phyloP scores from a whole-genome alignment of 108 stramenopile species.

The Mayamaea pseudoterrestris region DNA sequence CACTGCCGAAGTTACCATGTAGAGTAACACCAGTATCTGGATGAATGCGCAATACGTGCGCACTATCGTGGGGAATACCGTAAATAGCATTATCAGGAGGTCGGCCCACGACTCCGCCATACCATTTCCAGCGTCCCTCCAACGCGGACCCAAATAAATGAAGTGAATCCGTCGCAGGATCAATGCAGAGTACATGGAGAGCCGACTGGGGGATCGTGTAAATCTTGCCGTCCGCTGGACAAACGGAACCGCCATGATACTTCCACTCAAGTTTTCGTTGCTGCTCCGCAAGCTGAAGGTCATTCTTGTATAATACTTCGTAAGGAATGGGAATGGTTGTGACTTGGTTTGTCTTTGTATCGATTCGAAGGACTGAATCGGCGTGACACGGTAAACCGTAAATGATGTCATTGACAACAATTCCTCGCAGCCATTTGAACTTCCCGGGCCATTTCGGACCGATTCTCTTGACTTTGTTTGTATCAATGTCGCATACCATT shows the following conservation, averaged over 20 bases:
- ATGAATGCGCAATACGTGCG: conserved; percentile 24
- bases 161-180: conserved; percentile 53
- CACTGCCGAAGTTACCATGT: conserved; percentile 51
- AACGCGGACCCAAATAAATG: conserved; percentile 45
- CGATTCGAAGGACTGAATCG: conserved; percentile 60
- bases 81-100: conserved; percentile 76
- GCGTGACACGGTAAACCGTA: conserved; percentile 85
- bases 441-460: conserved; percentile 53
- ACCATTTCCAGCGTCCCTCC: conserved; percentile 77
- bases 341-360: conserved; percentile 51
- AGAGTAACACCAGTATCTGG: conserved; percentile 34
- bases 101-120: conserved; percentile 70
- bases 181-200: conserved; percentile 51
- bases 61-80: conserved; percentile 71
- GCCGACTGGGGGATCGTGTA: conserved; percentile 81
- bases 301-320: conserved; percentile 30
- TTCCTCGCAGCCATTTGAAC: conserved; percentile 84
- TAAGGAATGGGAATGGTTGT: conserved; percentile 51
- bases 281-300: conserved; percentile 14
- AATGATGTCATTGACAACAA: conserved; percentile 47
- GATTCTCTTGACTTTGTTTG: conserved; percentile 40
- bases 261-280: conserved; percentile 60
- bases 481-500: conserved; percentile 43
- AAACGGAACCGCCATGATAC: conserved; percentile 75
- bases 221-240: conserved; percentile 59